These are phyloP conservation scores for Corymbia citriodora DNA, from an alignment of 441 rosid species.

Conservation along the genomic window DNA sequence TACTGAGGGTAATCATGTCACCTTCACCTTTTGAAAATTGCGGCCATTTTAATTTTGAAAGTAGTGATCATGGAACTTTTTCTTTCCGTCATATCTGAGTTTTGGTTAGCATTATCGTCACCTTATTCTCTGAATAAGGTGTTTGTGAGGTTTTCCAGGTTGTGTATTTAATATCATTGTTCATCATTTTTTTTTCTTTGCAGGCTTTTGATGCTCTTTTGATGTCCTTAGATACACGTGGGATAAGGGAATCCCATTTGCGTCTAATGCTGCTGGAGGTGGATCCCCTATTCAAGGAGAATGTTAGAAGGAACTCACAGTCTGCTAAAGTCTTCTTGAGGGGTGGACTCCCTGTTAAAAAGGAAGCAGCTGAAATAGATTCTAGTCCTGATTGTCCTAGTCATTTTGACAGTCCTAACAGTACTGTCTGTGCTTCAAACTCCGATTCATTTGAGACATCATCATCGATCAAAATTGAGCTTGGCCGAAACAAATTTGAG, in stretches of 20 bases:
- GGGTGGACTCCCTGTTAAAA: not conserved
- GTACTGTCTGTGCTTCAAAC: not conserved
- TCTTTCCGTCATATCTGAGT: not conserved
- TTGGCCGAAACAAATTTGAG: not conserved
- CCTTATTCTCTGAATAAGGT: not conserved
- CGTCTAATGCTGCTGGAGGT: conserved; percentile 59
- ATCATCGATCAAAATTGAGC: not conserved
- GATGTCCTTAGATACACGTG: conserved; percentile 68
- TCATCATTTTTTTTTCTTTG: not conserved
- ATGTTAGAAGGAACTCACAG: conserved; percentile 32
- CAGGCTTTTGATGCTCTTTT: conserved; percentile 67
- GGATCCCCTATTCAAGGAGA: conserved; percentile 60
- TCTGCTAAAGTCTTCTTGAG: not conserved
- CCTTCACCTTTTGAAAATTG: not conserved
- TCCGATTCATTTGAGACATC: not conserved
- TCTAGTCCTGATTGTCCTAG: not conserved
- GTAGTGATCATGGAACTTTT: not conserved
- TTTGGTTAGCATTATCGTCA: not conserved
- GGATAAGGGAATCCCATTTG: conserved; percentile 71
- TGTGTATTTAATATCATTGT: not conserved
- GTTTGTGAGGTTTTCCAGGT: not conserved
- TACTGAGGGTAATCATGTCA: not conserved
- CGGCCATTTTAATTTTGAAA: not conserved
- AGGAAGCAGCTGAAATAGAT: not conserved
- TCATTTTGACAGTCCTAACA: not conserved